Percentiles rank a stretch among this genome's conserved stretches.
phyloP scores from a whole-genome alignment of 1,139 yeast species.

The Casaregolazyma lundiana region DNA sequence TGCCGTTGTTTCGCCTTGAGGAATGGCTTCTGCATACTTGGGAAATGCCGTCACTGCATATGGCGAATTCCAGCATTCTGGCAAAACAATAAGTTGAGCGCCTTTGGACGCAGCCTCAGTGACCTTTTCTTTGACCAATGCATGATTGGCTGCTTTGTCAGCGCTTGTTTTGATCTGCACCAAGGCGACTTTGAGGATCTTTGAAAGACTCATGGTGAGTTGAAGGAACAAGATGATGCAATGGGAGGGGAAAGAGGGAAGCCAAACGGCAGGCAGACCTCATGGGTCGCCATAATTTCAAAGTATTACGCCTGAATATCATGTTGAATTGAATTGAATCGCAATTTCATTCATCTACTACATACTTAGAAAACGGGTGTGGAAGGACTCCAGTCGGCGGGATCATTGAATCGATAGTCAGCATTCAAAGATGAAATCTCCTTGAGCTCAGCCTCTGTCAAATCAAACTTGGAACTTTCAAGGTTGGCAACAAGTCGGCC shows the following conservation, averaged over 20 bases:
- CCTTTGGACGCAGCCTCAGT: constrained; percentile 48
- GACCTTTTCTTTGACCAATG: constrained; percentile 51
- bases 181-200: constrained; percentile 59
- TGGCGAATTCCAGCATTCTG: constrained; percentile 95
- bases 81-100: constrained; percentile 55
- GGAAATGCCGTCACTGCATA: constrained; percentile 84
- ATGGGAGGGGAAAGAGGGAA: not conserved
- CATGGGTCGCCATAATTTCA: not conserved
- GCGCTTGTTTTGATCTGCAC: constrained; percentile 73
- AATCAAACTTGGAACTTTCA: constrained; percentile 52
- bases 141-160: constrained; percentile 59
- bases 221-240: constrained; percentile 1
- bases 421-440: constrained; percentile 50
- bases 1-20: constrained; percentile 62
- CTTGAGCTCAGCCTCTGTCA: constrained; percentile 44
- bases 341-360: not conserved
- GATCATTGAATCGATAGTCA: constrained; percentile 78
- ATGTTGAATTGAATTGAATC: no score
- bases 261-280: not conserved
- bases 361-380: constrained; percentile 24
- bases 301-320: no score
- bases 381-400: constrained; percentile 64
- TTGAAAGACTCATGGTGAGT: constrained; percentile 19
- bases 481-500: constrained; percentile 55
- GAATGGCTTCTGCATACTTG: constrained; percentile 73